Evolutionary conservation across 1,284 basidiomycete species (phyloP).

Genomic region (Cutaneotrichosporon spelunceum): DNA sequence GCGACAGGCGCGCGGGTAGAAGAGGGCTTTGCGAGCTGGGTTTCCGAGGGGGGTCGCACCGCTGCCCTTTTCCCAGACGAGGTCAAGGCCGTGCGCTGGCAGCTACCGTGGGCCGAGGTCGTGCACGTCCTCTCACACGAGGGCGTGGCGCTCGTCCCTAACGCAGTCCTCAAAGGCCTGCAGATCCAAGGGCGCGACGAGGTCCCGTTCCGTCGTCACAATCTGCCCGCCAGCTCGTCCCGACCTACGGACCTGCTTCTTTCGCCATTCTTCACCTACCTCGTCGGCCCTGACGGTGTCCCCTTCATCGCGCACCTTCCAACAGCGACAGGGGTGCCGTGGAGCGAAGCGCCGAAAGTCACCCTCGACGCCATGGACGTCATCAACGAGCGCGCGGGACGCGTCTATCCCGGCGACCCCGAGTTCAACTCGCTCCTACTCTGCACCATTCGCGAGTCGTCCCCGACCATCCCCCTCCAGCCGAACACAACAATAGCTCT

Average conservation of each 20-base stretch:
- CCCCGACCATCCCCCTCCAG: slow-evolving; percentile 16
- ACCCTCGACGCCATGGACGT: slow-evolving; percentile 31
- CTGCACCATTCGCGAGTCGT: slow-evolving; percentile 29
- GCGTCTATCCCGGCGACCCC: slow-evolving; percentile 32
- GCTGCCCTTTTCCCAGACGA: slow-evolving; percentile 35
- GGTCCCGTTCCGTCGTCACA: slow-evolving; percentile 28
- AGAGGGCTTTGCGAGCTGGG: slow-evolving; percentile 29
- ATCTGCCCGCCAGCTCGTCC: slow-evolving; percentile 10
- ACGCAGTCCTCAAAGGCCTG: slow-evolving; percentile 16
- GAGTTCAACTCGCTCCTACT: slow-evolving; percentile 43
- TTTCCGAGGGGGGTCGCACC: slow-evolving; percentile 18
- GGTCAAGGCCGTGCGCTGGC: slow-evolving; percentile 39
- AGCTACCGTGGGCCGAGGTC: slow-evolving; percentile 27
- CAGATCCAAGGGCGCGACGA: slow-evolving; percentile 24
- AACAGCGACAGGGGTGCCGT: slow-evolving; percentile 20
- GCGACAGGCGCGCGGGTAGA: slow-evolving; percentile 37
- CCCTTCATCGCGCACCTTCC: slow-evolving; percentile 30
- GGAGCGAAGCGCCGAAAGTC: slow-evolving; percentile 23
- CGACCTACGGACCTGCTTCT: slow-evolving; percentile 26
- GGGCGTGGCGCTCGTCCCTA: slow-evolving; percentile 12
- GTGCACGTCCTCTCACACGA: slow-evolving; percentile 32
- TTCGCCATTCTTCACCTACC: slow-evolving; percentile 43
- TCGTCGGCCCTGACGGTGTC: slow-evolving; percentile 27
- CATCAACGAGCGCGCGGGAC: slow-evolving; percentile 36
- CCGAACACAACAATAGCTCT: slow-evolving; percentile 23